Percentiles rank a stretch among this genome's conserved stretches.
Conservation (phyloP, 176 grass and related monocot genomes). For the Urochloa ruziziensis region DNA sequence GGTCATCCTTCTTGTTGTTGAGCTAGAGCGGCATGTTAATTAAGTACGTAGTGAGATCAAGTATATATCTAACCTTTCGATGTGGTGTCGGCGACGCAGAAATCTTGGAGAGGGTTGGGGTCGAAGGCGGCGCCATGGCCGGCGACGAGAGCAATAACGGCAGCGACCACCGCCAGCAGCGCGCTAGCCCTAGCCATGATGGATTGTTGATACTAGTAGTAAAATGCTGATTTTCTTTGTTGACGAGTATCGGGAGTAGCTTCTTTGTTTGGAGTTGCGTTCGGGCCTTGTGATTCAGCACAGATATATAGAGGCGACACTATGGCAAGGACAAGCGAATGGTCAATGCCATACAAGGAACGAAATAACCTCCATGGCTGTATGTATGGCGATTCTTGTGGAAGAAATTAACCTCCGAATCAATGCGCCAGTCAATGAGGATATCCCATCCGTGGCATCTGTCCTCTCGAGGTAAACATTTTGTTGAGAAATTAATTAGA, state of each 20-base stretch:
- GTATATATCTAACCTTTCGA: constrained; percentile 14
- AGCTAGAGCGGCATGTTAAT: not conserved
- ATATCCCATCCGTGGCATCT: not conserved
- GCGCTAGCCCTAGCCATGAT: not conserved
- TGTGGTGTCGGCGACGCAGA: constrained; percentile 41
- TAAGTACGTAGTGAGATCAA: not conserved
- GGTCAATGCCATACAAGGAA: not conserved
- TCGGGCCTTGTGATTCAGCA: not conserved
- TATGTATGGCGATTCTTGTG: not conserved
- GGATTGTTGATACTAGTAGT: not conserved
- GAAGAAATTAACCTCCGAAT: not conserved
- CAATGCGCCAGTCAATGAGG: not conserved
- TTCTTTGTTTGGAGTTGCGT: not conserved
- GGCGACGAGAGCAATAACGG: constrained; percentile 16
- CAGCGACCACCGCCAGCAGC: not conserved
- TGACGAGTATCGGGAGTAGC: not conserved
- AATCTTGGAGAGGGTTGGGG: constrained; percentile 51
- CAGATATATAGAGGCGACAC: not conserved
- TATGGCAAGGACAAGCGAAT: not conserved
- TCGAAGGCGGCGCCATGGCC: constrained; percentile 37
- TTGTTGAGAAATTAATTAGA: too few species aligned
- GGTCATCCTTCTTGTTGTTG: not conserved
- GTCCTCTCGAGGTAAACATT: not conserved
- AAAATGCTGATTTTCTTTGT: not conserved
- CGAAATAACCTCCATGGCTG: not conserved